phyloP scores from a whole-genome alignment of 2,329 filamentous ascomycete species.

The Alternaria triticina region DNA sequence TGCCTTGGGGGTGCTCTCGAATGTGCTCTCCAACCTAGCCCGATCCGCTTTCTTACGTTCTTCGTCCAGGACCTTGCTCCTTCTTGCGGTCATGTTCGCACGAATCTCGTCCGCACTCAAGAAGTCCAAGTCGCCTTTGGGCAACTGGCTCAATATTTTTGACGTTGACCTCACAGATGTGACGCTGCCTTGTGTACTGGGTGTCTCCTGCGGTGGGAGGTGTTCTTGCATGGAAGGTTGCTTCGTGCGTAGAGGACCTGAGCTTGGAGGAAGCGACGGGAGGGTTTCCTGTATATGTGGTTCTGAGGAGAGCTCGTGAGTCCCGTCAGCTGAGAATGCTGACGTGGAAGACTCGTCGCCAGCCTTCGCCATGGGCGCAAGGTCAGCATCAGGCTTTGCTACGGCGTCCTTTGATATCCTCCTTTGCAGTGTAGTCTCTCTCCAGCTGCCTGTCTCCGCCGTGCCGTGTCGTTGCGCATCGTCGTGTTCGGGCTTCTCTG shows the following conservation, averaged over 20 bases:
- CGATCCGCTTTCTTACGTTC: slow-evolving; percentile 23
- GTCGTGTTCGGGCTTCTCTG: slow-evolving; percentile 7
- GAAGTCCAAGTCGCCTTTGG: slow-evolving; percentile 50
- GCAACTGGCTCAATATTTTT: slow-evolving; percentile 40
- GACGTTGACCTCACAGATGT: slow-evolving; percentile 22
- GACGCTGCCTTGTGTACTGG: background rate
- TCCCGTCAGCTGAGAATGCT: background rate
- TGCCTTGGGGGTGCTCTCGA: slow-evolving; percentile 19
- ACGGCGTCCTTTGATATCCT: background rate
- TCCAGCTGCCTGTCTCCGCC: slow-evolving; percentile 24
- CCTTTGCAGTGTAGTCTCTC: slow-evolving; percentile 32
- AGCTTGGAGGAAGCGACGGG: background rate
- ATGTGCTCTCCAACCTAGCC: slow-evolving; percentile 38
- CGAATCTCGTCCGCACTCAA: slow-evolving; percentile 52
- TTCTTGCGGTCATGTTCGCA: slow-evolving; percentile 49
- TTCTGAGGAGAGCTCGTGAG: background rate
- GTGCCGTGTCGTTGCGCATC: background rate
- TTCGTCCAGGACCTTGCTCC: slow-evolving; percentile 5
- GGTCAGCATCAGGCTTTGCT: background rate
- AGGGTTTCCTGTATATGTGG: background rate
- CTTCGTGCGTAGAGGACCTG: background rate
- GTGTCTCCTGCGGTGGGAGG: background rate
- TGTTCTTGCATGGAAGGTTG: background rate
- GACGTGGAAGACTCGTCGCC: background rate
- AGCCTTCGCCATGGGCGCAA: background rate